phyloP scores from a whole-genome alignment of 2,329 filamentous ascomycete species.

The Sporothrix pseudoabietina region DNA sequence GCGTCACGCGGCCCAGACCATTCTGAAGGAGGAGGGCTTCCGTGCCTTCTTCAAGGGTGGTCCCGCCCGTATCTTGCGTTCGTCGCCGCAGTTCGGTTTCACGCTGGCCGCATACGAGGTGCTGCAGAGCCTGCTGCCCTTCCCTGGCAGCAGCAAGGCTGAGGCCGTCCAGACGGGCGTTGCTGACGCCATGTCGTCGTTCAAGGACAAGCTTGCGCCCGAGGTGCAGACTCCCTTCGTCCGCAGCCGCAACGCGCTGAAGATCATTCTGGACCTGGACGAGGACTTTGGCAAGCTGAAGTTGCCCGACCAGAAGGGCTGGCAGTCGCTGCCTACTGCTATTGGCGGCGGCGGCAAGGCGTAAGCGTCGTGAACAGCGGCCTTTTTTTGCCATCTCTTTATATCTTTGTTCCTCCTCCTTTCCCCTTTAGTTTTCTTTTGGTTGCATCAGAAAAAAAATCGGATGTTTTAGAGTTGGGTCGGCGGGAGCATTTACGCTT shows the following conservation, averaged over 20 bases:
- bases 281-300: constrained; percentile 83
- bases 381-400: neutral
- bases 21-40: constrained; percentile 90
- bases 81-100: constrained; percentile 96
- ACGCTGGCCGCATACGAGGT: constrained; percentile 95
- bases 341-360: constrained; percentile 44
- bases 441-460: constrained; percentile 22
- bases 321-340: constrained; percentile 55
- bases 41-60: constrained; percentile 98
- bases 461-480: constrained; percentile 16
- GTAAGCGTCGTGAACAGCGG: neutral
- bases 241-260: constrained; percentile 83
- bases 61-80: constrained; percentile 90
- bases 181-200: constrained; percentile 53
- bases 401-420: neutral
- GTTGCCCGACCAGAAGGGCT: constrained; percentile 56
- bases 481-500: constrained; percentile 23
- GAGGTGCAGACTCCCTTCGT: constrained; percentile 52
- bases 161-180: constrained; percentile 59
- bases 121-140: constrained; percentile 76
- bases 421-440: neutral
- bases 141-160: constrained; percentile 65
- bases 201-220: constrained; percentile 18
- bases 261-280: constrained; percentile 92
- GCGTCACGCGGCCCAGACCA: constrained; percentile 79